Conservation (phyloP, 164 flowering plant genomes). For the Kingdonia uniflora region DNA sequence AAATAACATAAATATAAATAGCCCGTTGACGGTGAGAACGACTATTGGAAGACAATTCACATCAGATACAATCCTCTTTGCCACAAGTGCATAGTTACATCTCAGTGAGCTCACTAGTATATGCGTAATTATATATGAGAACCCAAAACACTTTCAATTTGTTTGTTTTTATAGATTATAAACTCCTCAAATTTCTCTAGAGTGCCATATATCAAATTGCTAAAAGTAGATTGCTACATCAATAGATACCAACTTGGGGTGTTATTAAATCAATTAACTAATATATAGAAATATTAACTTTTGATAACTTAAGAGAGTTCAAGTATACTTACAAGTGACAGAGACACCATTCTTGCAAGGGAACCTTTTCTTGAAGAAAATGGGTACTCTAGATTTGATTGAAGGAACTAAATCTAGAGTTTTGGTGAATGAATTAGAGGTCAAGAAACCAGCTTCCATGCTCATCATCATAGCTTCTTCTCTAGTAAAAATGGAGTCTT, state of each 20-base stretch:
- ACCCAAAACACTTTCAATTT: no score
- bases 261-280: not conserved
- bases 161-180: no score
- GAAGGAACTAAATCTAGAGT: constrained; percentile 22
- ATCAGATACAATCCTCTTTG: no score
- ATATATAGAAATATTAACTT: not conserved
- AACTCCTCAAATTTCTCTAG: no score
- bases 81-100: no score
- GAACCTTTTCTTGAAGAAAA: constrained; percentile 13
- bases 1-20: no score
- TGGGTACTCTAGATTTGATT: constrained; percentile 18
- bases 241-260: not conserved
- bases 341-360: constrained; percentile 17
- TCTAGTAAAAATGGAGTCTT: not conserved
- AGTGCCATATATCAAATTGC: no score
- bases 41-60: no score
- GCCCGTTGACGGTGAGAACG: no score
- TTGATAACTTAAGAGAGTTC: not conserved
- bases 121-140: no score
- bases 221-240: not conserved
- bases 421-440: constrained; percentile 38
- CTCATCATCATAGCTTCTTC: constrained; percentile 2
- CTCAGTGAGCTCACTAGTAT: no score
- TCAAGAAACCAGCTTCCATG: constrained; percentile 57
- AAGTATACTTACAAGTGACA: constrained; percentile 35